phyloP scores from a whole-genome alignment of 164 flowering plant genomes.

The Chimonanthus praecox region DNA sequence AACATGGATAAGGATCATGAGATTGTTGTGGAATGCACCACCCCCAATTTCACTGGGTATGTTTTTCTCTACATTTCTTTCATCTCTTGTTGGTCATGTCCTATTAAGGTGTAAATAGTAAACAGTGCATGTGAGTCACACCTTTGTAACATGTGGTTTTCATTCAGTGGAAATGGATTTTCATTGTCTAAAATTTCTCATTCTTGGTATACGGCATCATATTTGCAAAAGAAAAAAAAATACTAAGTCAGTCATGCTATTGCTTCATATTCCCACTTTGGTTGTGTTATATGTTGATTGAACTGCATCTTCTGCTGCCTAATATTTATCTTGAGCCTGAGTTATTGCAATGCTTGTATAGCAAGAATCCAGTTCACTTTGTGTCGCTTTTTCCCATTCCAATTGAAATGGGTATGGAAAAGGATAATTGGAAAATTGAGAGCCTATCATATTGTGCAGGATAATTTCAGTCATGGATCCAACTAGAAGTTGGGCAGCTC shows the following conservation, averaged over 20 bases:
- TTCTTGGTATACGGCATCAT: background rate
- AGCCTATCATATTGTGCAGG: slow-evolving; percentile 28
- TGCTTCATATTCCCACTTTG: too few relatives aligned
- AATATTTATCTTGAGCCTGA: background rate
- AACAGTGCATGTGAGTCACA: background rate
- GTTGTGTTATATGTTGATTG: too few relatives aligned
- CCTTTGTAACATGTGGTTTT: background rate
- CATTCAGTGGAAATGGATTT: background rate
- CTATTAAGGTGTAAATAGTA: background rate
- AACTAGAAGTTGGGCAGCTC: slow-evolving; percentile 89
- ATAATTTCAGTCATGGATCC: slow-evolving; percentile 96
- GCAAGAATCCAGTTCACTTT: background rate
- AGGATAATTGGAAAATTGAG: background rate
- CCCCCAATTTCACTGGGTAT: slow-evolving; percentile 92
- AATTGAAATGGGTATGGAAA: background rate
- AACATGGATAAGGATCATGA: slow-evolving; percentile 85
- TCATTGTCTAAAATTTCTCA: background rate
- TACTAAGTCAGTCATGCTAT: too few relatives aligned
- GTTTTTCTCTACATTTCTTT: background rate
- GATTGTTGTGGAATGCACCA: slow-evolving; percentile 83
- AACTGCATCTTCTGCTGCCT: background rate
- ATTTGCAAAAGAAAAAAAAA: too few relatives aligned
- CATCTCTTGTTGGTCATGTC: background rate
- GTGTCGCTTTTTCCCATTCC: background rate
- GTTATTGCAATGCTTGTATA: background rate